Conservation (phyloP, 805 yeast genomes). For the Candida tammaniensis region DNA sequence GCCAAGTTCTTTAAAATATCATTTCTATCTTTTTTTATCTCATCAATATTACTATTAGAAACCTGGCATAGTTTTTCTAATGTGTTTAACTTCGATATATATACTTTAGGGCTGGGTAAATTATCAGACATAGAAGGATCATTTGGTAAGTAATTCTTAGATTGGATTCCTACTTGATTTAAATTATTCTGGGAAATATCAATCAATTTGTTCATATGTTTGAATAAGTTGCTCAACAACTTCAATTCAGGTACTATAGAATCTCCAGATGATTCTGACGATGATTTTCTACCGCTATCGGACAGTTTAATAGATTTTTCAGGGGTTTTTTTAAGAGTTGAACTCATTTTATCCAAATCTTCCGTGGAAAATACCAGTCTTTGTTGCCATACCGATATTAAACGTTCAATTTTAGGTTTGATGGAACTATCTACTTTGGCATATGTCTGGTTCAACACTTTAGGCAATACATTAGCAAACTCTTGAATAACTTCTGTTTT, state of each 20-base stretch:
- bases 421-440: conserved; percentile 29
- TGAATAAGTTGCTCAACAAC: conserved; percentile 28
- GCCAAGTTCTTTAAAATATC: conserved; percentile 27
- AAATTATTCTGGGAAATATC: conserved; percentile 32
- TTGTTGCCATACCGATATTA: conserved; percentile 58
- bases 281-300: background rate
- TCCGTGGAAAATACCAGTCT: conserved; percentile 40
- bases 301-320: too few species aligned
- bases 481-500: conserved; percentile 56
- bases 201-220: conserved; percentile 24
- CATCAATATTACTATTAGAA: conserved; percentile 29
- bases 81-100: conserved; percentile 36
- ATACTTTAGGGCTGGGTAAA: conserved; percentile 37
- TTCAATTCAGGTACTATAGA: conserved; percentile 28
- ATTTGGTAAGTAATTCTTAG: conserved; percentile 33
- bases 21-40: conserved; percentile 25
- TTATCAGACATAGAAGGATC: conserved; percentile 33
- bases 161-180: conserved; percentile 36
- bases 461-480: conserved; percentile 51
- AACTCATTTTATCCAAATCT: conserved; percentile 26
- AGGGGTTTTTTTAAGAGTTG: too few species aligned
- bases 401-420: conserved; percentile 47
- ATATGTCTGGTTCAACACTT: conserved; percentile 32
- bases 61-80: conserved; percentile 36
- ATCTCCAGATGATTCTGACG: background rate